Evolutionary conservation across 129 eudicot genomes (phyloP), one percentile per base, ranked within the genome.

Genomic region (Gnaphalium uliginosum): DNA sequence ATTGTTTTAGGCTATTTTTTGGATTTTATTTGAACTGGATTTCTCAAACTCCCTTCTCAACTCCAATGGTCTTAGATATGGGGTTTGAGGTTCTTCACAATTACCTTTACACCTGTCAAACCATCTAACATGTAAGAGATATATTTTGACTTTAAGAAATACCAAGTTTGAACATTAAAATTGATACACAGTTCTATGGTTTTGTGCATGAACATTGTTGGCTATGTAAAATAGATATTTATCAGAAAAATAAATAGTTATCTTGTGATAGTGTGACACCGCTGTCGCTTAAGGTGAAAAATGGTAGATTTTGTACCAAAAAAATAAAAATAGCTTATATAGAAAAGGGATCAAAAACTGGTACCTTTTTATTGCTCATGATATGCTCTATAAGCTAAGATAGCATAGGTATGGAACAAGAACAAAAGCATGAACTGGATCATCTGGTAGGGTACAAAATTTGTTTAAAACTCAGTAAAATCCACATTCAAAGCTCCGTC

Each of bases 71-170:
- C 92, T 83, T 14, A 89, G 93, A 57, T 93, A 89, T 2, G 99
- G 99, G 18, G 97, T 94, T 68, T 91, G 93, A 35, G 99, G 97
- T 71, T 88, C 99, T 46, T 86, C 92, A 54, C 83, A 82, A 71
- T 82, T 85, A 35, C 73, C 72, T 65, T 86, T 83, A 23, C 77
- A 82, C 82, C 99, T 91, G 89, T 59, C 67, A 63, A 78, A 71
- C 74, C 74, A 57, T 35, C 35, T 29, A 15, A 76, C 54, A 17
- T 76, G 21, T 54, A 17, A 50, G 24, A 73, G 3, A 15, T 61
- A 48, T 27, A 30, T 13, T 25, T 25, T 33, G 21, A 59, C 27
- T 59, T 59, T 26, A 32, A 19, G 33, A 30, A 23, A 23, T 7
- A 66, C 70, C 50, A 18, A 10, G 17, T 46, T 46, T 46, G 53